Evolutionary conservation across 257 asterid species (phyloP).

Genomic region (Echium plantagineum): DNA sequence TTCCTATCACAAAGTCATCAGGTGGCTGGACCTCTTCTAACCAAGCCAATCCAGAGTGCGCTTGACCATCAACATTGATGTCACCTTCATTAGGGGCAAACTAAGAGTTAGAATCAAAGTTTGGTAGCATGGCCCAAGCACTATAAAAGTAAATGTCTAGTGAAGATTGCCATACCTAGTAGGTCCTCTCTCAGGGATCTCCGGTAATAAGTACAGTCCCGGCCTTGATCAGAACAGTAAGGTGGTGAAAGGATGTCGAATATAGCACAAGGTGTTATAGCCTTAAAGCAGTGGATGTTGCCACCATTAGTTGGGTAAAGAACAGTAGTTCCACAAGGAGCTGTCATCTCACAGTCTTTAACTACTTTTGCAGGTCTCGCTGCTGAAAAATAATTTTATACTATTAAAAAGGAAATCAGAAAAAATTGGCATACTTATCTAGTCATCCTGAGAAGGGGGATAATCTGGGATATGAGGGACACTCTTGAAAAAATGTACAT

Average conservation of each 20-base stretch:
- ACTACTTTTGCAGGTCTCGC: constrained; percentile 71
- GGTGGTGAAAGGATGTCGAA: constrained; percentile 98
- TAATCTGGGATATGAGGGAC: too few relatives aligned
- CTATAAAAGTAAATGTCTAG: neutral
- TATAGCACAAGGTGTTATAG: constrained; percentile 86
- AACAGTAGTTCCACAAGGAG: constrained; percentile 77
- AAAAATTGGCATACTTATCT: too few relatives aligned
- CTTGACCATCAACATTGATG: constrained; percentile 64
- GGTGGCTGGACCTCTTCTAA: constrained; percentile 86
- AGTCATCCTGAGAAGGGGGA: neutral
- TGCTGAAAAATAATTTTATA: too few relatives aligned
- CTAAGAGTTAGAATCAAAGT: neutral
- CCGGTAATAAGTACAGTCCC: constrained; percentile 85
- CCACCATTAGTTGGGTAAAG: constrained; percentile 87
- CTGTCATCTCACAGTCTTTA: constrained; percentile 72
- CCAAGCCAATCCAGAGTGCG: constrained; percentile 62
- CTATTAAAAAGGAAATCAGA: too few relatives aligned
- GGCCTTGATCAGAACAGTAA: constrained; percentile 81
- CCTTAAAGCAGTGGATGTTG: constrained; percentile 88
- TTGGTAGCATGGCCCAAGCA: neutral
- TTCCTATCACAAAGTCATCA: constrained; percentile 76
- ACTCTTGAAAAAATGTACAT: neutral
- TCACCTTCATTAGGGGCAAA: constrained; percentile 29
- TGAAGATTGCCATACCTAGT: constrained; percentile 44
- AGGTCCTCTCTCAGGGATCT: constrained; percentile 53